Evolutionary conservation across 2,329 filamentous ascomycete species (phyloP).

Genomic region (Colletotrichum trifolii): DNA sequence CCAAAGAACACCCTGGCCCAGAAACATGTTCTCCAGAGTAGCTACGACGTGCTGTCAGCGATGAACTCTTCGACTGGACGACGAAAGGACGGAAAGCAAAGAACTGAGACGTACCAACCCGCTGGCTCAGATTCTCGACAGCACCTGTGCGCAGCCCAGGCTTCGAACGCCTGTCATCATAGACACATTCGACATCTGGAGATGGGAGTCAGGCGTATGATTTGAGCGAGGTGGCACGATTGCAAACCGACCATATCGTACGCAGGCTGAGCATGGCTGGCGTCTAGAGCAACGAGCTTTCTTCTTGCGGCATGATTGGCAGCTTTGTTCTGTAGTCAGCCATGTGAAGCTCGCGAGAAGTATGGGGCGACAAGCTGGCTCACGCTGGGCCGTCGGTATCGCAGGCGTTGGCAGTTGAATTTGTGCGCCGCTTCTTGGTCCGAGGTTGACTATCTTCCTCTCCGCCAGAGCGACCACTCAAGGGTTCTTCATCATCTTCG

Average conservation of each 20-base stretch:
- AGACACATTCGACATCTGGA: constrained; percentile 45
- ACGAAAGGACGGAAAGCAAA: neutral
- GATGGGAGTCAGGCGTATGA: neutral
- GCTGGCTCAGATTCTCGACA: constrained; percentile 48
- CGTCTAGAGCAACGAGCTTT: constrained; percentile 56
- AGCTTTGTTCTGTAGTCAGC: constrained; percentile 37
- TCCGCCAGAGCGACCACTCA: constrained; percentile 22
- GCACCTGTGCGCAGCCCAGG: constrained; percentile 49
- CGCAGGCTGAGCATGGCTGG: constrained; percentile 56
- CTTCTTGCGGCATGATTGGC: constrained; percentile 56
- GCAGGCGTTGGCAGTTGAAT: constrained; percentile 12
- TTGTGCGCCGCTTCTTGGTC: constrained; percentile 17
- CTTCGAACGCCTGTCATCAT: constrained; percentile 47
- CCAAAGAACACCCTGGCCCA: constrained; percentile 50
- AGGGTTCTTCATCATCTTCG: constrained; percentile 17
- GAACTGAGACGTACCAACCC: constrained; percentile 29
- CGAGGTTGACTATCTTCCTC: constrained; percentile 14
- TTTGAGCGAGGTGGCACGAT: neutral
- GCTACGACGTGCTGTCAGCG: constrained; percentile 9
- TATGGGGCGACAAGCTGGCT: neutral
- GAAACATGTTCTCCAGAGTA: constrained; percentile 51
- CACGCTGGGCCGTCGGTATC: constrained; percentile 19
- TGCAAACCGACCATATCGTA: constrained; percentile 42
- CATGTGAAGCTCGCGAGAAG: neutral
- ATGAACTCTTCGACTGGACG: constrained; percentile 12